These are phyloP conservation scores for Polytrichum formosum DNA, from an alignment of 225 moss, liverwort and hornwort species.

Conservation along the genomic window DNA sequence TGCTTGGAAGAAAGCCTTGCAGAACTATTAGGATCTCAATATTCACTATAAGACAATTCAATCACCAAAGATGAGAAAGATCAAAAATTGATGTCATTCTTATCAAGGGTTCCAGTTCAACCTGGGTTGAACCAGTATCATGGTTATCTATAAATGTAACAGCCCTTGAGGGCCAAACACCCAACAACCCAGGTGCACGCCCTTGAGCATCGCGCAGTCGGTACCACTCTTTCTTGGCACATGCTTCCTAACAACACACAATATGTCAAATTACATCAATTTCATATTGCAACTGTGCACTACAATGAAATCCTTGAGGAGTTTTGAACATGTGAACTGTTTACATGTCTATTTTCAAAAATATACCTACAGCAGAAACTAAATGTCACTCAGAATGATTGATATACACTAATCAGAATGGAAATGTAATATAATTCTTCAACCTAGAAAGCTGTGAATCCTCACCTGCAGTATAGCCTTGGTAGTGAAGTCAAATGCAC, in stretches of 20 bases:
- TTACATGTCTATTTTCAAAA: no score
- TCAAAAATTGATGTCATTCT: background rate
- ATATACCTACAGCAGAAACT: no score
- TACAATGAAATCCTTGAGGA: background rate
- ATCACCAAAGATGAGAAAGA: background rate
- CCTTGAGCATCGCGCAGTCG: conserved; percentile 58
- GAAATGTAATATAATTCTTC: background rate
- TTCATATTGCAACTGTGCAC: background rate
- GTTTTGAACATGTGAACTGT: no score
- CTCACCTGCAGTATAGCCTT: conserved; percentile 87
- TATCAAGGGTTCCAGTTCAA: conserved; percentile 12
- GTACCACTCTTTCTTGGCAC: conserved; percentile 58
- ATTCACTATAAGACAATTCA: no score
- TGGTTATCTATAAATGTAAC: conserved; percentile 68
- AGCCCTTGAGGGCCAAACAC: conserved; percentile 63
- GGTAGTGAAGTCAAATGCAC: conserved; percentile 92
- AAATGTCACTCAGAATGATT: no score
- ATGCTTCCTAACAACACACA: conserved; percentile 64
- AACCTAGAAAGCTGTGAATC: background rate
- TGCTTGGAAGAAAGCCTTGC: no score
- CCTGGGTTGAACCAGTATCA: conserved; percentile 89
- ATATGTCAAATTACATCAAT: conserved; percentile 9
- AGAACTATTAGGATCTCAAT: no score
- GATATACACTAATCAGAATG: no score
- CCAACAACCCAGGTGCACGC: conserved; percentile 48